Evolutionary conservation across 805 yeast species (phyloP), one percentile per base, ranked within the genome.

Genomic region (Osmozyma mogii): DNA sequence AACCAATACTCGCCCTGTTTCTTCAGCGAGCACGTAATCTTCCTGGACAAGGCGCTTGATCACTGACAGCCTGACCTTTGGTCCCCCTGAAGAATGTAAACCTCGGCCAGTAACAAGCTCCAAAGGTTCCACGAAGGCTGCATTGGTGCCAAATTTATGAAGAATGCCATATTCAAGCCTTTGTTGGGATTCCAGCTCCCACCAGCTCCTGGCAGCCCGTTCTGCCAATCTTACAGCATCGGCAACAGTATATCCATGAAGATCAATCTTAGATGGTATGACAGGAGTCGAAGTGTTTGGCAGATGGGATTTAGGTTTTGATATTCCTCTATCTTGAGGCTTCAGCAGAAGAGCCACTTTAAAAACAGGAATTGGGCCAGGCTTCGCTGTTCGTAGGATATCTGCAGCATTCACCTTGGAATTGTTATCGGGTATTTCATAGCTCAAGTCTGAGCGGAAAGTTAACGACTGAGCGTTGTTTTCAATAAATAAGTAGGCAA

Each of bases 101-200:
- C 92, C 92, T 38, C 84, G 53, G 0, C 92, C 89, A 0, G 89
- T 78, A 9, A 80, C 53, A 0, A 81, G 53, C 1, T 36, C 47
- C 6, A 79, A 43, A 0, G 72, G 69, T 1, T 51, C 57, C 1
- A 70, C 61, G 46, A 60, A 58, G 8, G 43, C 32, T 0, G 66
- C 76, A 17, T 49, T 51, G 0, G 54, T 35, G 2, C 66, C 59
- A 30, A 47, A 52, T 16, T 47, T 37, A 4, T 50, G 34, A 15
- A 61, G 44, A 4, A 52, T 58, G 0, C 74, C 73, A 14, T 59
- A 54, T 4, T 46, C 31, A 2, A 53, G 40, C 30, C 88, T 46
- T 14, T 52, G 47, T 2, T 42, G 39, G 12, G 65, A 22, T 47
- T 82, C 89, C 15, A 58, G 59, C 1, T 45, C 36, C 89, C 89